phyloP scores from a whole-genome alignment of 2,329 filamentous ascomycete species.

The Rhynchosporium graminicola region DNA sequence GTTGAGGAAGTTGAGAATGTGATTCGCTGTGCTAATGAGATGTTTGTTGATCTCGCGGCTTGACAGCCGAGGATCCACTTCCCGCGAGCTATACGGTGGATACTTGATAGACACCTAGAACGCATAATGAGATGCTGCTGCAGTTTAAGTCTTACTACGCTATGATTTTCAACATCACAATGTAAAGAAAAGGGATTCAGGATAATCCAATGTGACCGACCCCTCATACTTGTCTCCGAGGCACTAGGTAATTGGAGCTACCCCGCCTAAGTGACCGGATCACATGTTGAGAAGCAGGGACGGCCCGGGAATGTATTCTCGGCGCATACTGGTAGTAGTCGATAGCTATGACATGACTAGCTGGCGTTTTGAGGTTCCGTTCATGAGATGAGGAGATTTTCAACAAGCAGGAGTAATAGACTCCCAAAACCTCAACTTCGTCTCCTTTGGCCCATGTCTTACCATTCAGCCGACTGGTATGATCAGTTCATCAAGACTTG shows the following conservation, averaged over 20 bases:
- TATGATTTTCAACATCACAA: background rate
- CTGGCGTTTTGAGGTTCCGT: background rate
- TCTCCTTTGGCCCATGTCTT: background rate
- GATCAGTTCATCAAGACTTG: background rate
- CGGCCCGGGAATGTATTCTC: conserved; percentile 1
- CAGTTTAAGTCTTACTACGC: background rate
- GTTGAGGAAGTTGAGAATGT: background rate
- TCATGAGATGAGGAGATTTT: background rate
- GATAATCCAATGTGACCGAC: conserved; percentile 4
- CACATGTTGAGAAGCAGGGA: conserved; percentile 8
- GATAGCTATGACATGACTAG: background rate
- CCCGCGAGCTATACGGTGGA: background rate
- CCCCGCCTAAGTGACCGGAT: background rate
- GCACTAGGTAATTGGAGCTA: background rate
- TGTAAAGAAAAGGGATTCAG: background rate
- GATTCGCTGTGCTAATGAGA: background rate
- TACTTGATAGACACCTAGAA: background rate
- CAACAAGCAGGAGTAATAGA: background rate
- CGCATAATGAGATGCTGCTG: background rate
- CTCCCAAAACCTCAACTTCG: background rate
- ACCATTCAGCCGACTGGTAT: background rate
- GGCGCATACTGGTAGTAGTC: background rate
- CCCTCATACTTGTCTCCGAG: conserved; percentile 8
- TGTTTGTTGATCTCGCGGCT: conserved; percentile 1
- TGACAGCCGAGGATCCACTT: background rate